Evolutionary conservation across 2,329 filamentous ascomycete species (phyloP).

Genomic region (Colletotrichum endophyticum): DNA sequence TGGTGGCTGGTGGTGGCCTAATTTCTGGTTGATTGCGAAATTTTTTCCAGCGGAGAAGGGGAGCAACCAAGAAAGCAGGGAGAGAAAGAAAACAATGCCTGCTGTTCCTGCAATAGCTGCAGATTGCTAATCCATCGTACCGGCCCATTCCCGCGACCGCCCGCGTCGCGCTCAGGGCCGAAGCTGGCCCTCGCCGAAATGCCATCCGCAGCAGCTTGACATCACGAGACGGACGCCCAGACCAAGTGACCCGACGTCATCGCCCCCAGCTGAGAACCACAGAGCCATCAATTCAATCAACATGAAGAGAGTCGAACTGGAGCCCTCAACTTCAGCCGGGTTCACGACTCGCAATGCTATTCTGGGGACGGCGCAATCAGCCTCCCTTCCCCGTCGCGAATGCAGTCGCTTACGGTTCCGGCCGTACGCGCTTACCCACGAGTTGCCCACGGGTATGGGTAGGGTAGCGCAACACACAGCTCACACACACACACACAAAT

Average conservation of each 20-base stretch:
- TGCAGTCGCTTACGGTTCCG: neutral
- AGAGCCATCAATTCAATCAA: neutral
- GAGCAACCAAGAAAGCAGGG: neutral
- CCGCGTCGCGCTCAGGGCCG: constrained; percentile 5
- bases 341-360: neutral
- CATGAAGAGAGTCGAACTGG: neutral
- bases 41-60: neutral
- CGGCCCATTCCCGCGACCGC: constrained; percentile 11
- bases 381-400: neutral
- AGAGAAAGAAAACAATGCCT: neutral
- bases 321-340: neutral
- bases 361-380: neutral
- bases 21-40: neutral
- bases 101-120: neutral
- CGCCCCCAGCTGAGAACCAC: neutral
- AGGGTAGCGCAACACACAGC: neutral
- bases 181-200: constrained; percentile 3
- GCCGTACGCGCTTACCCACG: neutral
- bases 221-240: constrained; percentile 18
- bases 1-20: neutral
- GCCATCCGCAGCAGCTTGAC: constrained; percentile 16
- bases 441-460: neutral
- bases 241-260: constrained; percentile 14
- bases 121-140: neutral
- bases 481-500: neutral